A percentile compares a stretch with the other conserved stretches of the same genome.
These are phyloP conservation scores for Colletotrichum coccodes DNA, from an alignment of 2,329 filamentous ascomycete genomes.

Conservation along the genomic window DNA sequence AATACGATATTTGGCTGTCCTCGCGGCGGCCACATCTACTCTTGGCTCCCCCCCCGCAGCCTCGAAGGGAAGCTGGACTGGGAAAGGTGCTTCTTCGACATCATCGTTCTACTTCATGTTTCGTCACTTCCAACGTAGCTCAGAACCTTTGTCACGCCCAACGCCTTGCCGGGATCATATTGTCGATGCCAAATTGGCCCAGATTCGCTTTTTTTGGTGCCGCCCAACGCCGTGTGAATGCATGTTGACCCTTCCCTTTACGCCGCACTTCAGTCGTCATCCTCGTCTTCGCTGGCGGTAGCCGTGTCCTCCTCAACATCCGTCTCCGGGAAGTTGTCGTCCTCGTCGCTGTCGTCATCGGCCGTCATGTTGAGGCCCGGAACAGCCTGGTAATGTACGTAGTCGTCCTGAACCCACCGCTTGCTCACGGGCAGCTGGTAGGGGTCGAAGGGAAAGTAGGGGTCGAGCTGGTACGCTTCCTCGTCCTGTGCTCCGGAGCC, in stretches of 20 bases:
- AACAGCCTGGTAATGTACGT: slow-evolving; percentile 82
- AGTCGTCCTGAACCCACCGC: slow-evolving; percentile 87
- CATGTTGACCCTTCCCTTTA: slow-evolving; percentile 21
- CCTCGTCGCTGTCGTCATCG: slow-evolving; percentile 64
- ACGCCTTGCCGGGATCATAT: slow-evolving; percentile 30
- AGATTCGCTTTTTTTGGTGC: slow-evolving; percentile 26
- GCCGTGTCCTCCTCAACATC: slow-evolving; percentile 61
- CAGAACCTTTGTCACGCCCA: slow-evolving; percentile 16
- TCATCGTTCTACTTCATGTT: background rate
- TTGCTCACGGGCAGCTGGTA: slow-evolving; percentile 91
- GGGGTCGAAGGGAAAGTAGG: slow-evolving; percentile 97
- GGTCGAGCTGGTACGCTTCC: slow-evolving; percentile 85
- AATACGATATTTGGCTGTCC: background rate
- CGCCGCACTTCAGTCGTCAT: slow-evolving; percentile 45
- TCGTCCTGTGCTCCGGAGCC: slow-evolving; percentile 71
- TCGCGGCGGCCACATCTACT: background rate
- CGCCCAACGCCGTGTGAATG: slow-evolving; percentile 37
- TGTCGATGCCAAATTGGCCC: slow-evolving; percentile 27
- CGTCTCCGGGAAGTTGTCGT: slow-evolving; percentile 55
- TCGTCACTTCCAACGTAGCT: background rate
- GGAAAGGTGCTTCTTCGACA: background rate
- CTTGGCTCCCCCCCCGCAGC: background rate
- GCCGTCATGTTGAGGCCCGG: slow-evolving; percentile 73
- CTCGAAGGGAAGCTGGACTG: background rate
- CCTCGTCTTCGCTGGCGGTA: slow-evolving; percentile 58